Base-by-base conservation (phyloP, 2,329 filamentous ascomycete genomes). In the Stagonosporopsis cucurbitacearum region DNA sequence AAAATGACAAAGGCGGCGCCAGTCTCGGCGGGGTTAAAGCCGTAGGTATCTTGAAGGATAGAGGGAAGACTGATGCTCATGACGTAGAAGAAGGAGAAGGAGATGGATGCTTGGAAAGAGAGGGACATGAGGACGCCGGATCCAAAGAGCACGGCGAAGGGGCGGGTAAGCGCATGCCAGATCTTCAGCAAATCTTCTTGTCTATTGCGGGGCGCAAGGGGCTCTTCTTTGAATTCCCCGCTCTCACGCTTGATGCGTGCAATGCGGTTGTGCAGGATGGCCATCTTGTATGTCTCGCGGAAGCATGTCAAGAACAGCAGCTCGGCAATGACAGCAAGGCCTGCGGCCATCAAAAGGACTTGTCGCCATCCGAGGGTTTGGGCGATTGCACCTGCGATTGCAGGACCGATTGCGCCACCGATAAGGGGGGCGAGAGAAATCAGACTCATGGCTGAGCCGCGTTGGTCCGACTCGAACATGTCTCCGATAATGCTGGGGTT, bases 401-500 rank as follows among this genome's bases (percentile, higher is more conserved):
- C 80, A 2, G 85, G 85, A 0, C 84, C 84, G 6, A 85, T 68
- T 2, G 84, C 83, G 4, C 84, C 84, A 19, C 84, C 84, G 15
- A 86, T 68, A 2, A 88, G 73, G 0, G 85, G 84, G 2, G 85
- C 83, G 2, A 87, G 72, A 69, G 81, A 82, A 42, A 86, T 75
- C 40, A 84, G 55, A 63, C 81, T 84, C 80, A 88, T 84, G 7
- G 85, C 81, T 0, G 79, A 79, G 22, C 86, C 86, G 15, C 85
- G 77, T 67, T 84, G 75, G 51, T 88, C 85, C 0, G 80, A 75
- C 2, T 75, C 71, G 65, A 87, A 88, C 59, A 88, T 82, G 67
- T 88, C 86, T 22, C 86, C 86, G 17, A 88, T 80, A 48, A 88
- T 84, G 22, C 85, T 83, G 0, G 86, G 86, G 59, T 82, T 85